These are phyloP conservation scores for Macrophomina phaseolina DNA, from an alignment of 2,329 filamentous ascomycete genomes.

Conservation along the genomic window DNA sequence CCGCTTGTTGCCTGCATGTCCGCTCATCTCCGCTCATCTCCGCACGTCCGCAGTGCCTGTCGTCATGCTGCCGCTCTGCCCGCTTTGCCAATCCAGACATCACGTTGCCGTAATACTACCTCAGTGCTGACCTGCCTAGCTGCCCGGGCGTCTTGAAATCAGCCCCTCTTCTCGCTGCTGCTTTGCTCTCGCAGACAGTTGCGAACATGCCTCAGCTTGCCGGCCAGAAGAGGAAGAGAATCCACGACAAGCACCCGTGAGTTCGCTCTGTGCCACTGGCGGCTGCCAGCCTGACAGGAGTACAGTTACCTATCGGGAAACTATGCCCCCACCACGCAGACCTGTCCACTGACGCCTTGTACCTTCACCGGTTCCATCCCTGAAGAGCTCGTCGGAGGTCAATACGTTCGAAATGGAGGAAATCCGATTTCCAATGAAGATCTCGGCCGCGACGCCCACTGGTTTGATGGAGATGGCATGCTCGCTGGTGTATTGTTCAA, in stretches of 20 bases:
- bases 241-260: conserved; percentile 48
- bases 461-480: conserved; percentile 80
- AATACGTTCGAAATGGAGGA: conserved; percentile 75
- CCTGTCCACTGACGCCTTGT: conserved; percentile 63
- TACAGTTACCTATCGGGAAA: conserved; percentile 68
- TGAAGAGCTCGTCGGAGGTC: conserved; percentile 68
- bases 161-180: neutral
- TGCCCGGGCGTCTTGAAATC: neutral
- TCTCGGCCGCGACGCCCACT: conserved; percentile 67
- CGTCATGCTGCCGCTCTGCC: conserved; percentile 10
- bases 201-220: conserved; percentile 6
- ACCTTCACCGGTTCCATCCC: conserved; percentile 65
- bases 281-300: neutral
- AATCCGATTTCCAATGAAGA: conserved; percentile 70
- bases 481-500: conserved; percentile 69
- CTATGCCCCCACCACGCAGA: conserved; percentile 69
- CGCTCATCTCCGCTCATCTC: neutral
- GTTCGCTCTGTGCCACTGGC: conserved; percentile 15
- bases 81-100: neutral
- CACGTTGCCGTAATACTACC: conserved; percentile 13
- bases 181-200: neutral
- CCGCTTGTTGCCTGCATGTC: neutral
- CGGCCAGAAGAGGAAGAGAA: conserved; percentile 35
- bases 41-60: neutral
- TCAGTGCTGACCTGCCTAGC: neutral